These are phyloP conservation scores for Heritiera littoralis DNA, from an alignment of 345 rosid genomes.

Conservation along the genomic window DNA sequence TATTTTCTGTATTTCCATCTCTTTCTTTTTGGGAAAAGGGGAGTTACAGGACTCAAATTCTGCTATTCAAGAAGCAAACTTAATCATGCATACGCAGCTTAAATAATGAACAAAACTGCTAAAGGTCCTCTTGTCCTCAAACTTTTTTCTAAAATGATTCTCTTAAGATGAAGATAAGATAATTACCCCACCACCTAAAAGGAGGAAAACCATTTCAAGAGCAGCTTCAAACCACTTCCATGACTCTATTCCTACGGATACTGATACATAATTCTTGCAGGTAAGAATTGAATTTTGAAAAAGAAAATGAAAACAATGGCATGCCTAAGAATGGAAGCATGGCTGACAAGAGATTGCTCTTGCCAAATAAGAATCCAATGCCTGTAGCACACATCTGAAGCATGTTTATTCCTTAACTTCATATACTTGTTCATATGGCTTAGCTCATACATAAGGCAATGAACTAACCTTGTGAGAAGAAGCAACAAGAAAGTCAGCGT, in stretches of 20 bases:
- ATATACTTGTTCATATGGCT: slow-evolving; percentile 32
- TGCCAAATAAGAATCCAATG: slow-evolving; percentile 91
- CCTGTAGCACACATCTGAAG: slow-evolving; percentile 99
- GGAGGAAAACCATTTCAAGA: neutral
- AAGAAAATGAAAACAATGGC: slow-evolving; percentile 28
- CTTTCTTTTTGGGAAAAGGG: neutral
- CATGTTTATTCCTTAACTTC: slow-evolving; percentile 68
- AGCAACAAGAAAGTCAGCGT: slow-evolving; percentile 91
- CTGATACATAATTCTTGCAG: neutral
- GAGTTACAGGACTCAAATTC: neutral
- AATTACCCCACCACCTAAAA: slow-evolving; percentile 96
- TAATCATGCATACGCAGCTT: slow-evolving; percentile 1
- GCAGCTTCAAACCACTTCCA: slow-evolving; percentile 9
- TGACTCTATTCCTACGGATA: neutral
- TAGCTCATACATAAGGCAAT: slow-evolving; percentile 22
- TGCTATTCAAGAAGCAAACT: neutral
- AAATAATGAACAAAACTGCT: neutral
- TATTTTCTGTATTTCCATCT: no score
- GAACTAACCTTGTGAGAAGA: slow-evolving; percentile 92
- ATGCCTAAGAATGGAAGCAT: slow-evolving; percentile 98
- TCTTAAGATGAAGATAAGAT: slow-evolving; percentile 28
- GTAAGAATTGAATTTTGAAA: neutral
- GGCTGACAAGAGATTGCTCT: slow-evolving; percentile 58
- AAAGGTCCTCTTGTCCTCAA: neutral
- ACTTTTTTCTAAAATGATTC: neutral